phyloP scores from a whole-genome alignment of 2,329 filamentous ascomycete genomes.

The Beauveria brongniartii region DNA sequence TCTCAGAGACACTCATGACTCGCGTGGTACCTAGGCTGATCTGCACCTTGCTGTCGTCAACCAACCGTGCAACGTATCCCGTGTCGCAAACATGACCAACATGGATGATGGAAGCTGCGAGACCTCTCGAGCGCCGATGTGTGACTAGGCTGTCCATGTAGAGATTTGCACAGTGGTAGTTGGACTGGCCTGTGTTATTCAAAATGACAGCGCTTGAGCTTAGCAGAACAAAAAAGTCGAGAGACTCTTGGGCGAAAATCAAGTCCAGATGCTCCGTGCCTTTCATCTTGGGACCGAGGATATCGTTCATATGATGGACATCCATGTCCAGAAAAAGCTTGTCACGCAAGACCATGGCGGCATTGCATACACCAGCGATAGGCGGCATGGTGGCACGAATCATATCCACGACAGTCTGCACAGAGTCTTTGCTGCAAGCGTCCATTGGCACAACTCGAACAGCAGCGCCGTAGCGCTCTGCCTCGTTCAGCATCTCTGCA shows the following conservation, averaged over 20 bases:
- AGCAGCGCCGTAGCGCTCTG: background rate
- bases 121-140: slow-evolving; percentile 27
- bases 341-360: slow-evolving; percentile 28
- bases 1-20: slow-evolving; percentile 14
- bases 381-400: slow-evolving; percentile 20
- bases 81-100: slow-evolving; percentile 30
- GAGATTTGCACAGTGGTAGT: slow-evolving; percentile 36
- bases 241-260: slow-evolving; percentile 18
- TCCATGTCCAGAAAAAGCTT: slow-evolving; percentile 17
- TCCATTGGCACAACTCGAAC: background rate
- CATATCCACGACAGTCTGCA: background rate
- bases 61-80: slow-evolving; percentile 27
- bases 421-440: background rate
- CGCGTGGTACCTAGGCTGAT: background rate
- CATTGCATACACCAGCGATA: slow-evolving; percentile 28
- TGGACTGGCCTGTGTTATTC: slow-evolving; percentile 29
- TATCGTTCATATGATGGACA: slow-evolving; percentile 15
- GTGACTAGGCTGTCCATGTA: slow-evolving; percentile 31
- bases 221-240: slow-evolving; percentile 30
- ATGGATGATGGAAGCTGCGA: slow-evolving; percentile 29
- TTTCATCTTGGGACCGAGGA: slow-evolving; percentile 25
- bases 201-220: slow-evolving; percentile 22
- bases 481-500: background rate
- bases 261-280: slow-evolving; percentile 24
- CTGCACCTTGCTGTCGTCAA: background rate